Evolutionary conservation across 2,329 filamentous ascomycete genomes (phyloP), one percentile per base, ranked within the genome.

Genomic region (Neobulgaria alba): DNA sequence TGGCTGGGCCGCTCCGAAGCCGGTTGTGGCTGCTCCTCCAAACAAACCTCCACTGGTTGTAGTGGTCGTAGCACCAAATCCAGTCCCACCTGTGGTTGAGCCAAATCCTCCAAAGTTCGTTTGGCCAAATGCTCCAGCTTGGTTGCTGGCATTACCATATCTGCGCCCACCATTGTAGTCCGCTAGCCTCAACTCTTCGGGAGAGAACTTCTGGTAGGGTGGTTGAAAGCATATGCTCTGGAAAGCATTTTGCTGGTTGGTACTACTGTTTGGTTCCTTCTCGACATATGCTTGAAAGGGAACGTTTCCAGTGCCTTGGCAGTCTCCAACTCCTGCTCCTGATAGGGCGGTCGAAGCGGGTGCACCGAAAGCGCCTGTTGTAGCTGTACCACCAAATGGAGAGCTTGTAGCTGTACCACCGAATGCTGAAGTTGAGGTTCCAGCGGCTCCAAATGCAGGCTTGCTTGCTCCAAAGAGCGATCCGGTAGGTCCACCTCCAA

Each of bases 141-240:
- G 83, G 20, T 86, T 87, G 47, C 82, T 86, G 31, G 75, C 73
- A 62, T 90, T 94, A 23, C 89, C 92, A 59, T 77, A 86, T 39
- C 82, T 82, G 44, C 89, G 79, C 37, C 89, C 89, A 62, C 89
- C 84, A 44, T 81, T 76, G 61, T 98, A 98, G 63, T 98, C 92
- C 33, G 79, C 86, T 46, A 94, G 64, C 57, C 85, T 74, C 39
- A 92, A 65, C 61, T 92, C 82, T 55, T 85, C 92, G n/a, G 85
- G 77, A 8, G 90, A 95, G 69, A 83, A 96, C 60, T 92, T 93
- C 61, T 80, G 81, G 67, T 90, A 93, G 1, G 82, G 75, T 17
- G 81, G 78, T 64, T 84, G 81, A 61, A 90, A 88, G 16, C 82
- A 67, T 42, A 93, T 77, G 52, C 79, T 90, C 62, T 92, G 85